These are phyloP conservation scores for Pseudocercospora fijiensis DNA, from an alignment of 2,329 filamentous ascomycete species.

Conservation along the genomic window DNA sequence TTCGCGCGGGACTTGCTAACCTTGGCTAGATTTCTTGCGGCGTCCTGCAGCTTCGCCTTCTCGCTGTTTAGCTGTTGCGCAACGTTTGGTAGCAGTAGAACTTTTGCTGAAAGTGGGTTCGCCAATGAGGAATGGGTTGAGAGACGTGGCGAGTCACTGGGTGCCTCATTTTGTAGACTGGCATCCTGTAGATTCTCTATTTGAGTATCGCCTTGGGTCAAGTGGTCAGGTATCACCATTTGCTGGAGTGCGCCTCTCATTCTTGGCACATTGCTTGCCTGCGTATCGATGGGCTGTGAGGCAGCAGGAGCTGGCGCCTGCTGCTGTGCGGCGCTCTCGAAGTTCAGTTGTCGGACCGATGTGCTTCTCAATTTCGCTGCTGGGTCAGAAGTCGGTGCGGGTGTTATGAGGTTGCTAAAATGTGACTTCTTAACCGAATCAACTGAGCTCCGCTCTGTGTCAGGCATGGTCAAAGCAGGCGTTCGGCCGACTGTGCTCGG, in stretches of 20 bases:
- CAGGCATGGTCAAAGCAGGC: conserved; percentile 14
- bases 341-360: neutral
- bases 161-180: neutral
- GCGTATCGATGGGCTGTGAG: conserved; percentile 23
- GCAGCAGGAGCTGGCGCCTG: neutral
- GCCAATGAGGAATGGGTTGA: neutral
- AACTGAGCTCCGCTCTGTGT: neutral
- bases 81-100: conserved; percentile 20
- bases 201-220: conserved; percentile 39
- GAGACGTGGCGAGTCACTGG: neutral
- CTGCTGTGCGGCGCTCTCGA: neutral
- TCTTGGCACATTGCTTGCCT: conserved; percentile 25
- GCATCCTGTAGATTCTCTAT: conserved; percentile 20
- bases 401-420: conserved; percentile 1
- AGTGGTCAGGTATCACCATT: conserved; percentile 34
- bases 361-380: neutral
- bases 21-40: conserved; percentile 23
- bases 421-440: neutral
- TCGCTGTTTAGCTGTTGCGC: conserved; percentile 12
- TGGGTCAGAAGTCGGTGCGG: conserved; percentile 11
- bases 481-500: conserved; percentile 11
- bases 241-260: conserved; percentile 30
- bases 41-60: conserved; percentile 18
- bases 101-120: neutral
- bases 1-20: conserved; percentile 9